Percentiles rank a stretch among this genome's conserved stretches.
Conservation (phyloP, 23 red algal genomes). For the Agarophyton chilense region DNA sequence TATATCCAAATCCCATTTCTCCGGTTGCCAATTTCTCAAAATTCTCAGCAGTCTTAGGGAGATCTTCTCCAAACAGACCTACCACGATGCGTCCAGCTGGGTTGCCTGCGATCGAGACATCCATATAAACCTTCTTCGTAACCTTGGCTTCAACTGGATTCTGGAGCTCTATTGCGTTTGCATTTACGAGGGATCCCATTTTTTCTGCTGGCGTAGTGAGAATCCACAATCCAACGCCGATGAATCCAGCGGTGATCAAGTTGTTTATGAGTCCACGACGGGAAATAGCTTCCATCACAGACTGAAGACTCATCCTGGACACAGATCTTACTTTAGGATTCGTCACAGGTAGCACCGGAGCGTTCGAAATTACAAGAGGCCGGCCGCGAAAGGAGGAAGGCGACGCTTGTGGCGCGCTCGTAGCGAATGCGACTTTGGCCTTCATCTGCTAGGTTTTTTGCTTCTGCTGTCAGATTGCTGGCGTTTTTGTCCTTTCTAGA, state of each 20-base stretch:
- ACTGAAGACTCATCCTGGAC: constrained; percentile 16
- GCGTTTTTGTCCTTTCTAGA: neutral
- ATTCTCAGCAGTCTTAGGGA: constrained; percentile 91
- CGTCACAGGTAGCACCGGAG: neutral
- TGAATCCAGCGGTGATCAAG: constrained; percentile 77
- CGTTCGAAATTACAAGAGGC: neutral
- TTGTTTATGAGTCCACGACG: constrained; percentile 78
- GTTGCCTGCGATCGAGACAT: constrained; percentile 72
- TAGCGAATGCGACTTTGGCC: constrained; percentile 11
- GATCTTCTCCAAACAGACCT: constrained; percentile 87
- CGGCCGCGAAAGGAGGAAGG: neutral
- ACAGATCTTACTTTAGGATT: neutral
- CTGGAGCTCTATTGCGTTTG: neutral
- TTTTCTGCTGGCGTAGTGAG: constrained; percentile 59
- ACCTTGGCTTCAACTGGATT: constrained; percentile 64
- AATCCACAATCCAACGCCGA: constrained; percentile 67
- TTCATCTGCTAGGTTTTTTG: neutral
- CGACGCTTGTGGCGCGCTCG: neutral
- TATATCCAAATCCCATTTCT: constrained; percentile 83
- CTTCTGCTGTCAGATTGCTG: neutral
- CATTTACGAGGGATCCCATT: constrained; percentile 30
- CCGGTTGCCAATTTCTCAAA: constrained; percentile 71
- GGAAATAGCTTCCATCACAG: constrained; percentile 60
- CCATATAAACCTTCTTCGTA: constrained; percentile 83
- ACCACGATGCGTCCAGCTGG: constrained; percentile 74